phyloP scores from a whole-genome alignment of 2,329 filamentous ascomycete genomes.

The Microsporum ferrugineum region DNA sequence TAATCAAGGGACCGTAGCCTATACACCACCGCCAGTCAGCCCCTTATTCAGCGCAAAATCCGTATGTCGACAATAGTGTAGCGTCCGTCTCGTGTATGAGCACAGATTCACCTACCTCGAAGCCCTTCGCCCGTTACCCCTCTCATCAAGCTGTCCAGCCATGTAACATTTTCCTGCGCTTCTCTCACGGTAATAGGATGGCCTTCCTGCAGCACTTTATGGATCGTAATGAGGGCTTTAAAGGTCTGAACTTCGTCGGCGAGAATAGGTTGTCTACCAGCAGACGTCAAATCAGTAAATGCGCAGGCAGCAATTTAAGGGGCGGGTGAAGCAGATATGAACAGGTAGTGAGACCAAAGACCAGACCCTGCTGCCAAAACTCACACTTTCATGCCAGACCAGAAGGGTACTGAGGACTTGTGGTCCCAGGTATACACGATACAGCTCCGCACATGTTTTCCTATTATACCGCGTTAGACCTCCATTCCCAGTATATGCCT shows the following conservation, averaged over 20 bases:
- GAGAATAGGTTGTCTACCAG: slow-evolving; percentile 78
- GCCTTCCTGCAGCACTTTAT: slow-evolving; percentile 95
- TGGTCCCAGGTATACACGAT: slow-evolving; percentile 99
- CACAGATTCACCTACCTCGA: slow-evolving; percentile 45
- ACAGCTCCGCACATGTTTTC: slow-evolving; percentile 92
- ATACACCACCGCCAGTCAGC: slow-evolving; percentile 3
- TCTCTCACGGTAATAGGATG: slow-evolving; percentile 80
- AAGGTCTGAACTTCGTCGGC: slow-evolving; percentile 98
- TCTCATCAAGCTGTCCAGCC: slow-evolving; percentile 85
- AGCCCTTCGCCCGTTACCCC: slow-evolving; percentile 73
- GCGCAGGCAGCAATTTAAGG: not conserved
- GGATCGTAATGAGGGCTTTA: slow-evolving; percentile 92
- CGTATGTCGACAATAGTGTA: not conserved
- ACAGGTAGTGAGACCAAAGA: not conserved
- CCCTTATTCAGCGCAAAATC: not conserved
- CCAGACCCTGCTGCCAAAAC: slow-evolving; percentile 25
- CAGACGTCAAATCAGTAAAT: not conserved
- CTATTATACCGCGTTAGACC: slow-evolving; percentile 24
- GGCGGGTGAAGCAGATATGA: not conserved
- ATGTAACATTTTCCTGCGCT: slow-evolving; percentile 74
- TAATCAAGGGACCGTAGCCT: slow-evolving; percentile 80
- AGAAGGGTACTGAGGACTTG: slow-evolving; percentile 88
- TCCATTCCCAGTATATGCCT: not conserved
- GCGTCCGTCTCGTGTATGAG: slow-evolving; percentile 8
- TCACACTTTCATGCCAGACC: slow-evolving; percentile 97